Conservation (phyloP, 1,139 yeast species). For the Hansenula lynferdii region DNA sequence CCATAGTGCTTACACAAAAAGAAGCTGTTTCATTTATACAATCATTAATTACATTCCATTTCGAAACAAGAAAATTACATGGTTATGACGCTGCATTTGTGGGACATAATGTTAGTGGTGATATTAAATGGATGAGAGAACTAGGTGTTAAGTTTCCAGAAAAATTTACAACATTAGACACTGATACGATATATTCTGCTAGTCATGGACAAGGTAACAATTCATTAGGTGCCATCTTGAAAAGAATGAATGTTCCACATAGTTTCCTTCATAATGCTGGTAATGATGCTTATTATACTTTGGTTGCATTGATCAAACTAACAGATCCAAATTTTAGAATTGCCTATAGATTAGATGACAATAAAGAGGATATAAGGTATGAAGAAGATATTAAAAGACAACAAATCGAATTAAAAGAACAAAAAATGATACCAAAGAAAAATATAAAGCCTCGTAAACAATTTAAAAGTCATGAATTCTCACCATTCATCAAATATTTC, state of each 20-base stretch:
- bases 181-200: conserved; percentile 42
- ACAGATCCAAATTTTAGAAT: conserved; percentile 49
- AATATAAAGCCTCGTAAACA: not conserved
- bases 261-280: conserved; percentile 74
- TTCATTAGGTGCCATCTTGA: conserved; percentile 45
- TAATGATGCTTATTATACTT: conserved; percentile 75
- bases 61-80: conserved; percentile 20
- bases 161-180: conserved; percentile 39
- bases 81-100: conserved; percentile 39
- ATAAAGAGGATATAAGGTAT: conserved; percentile 4
- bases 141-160: conserved; percentile 45
- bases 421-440: not conserved
- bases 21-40: conserved; percentile 39
- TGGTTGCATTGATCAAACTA: conserved; percentile 46
- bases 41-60: conserved; percentile 37
- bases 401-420: not conserved
- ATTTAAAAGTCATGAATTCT: conserved; percentile 2
- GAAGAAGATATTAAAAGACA: not conserved
- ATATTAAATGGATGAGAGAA: conserved; percentile 45
- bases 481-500: not conserved
- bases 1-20: conserved; percentile 35
- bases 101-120: conserved; percentile 69
- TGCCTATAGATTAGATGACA: conserved; percentile 26
- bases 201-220: conserved; percentile 37
- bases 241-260: conserved; percentile 52